phyloP scores from a whole-genome alignment of 2,329 filamentous ascomycete genomes.

The Chaetomium globosum region DNA sequence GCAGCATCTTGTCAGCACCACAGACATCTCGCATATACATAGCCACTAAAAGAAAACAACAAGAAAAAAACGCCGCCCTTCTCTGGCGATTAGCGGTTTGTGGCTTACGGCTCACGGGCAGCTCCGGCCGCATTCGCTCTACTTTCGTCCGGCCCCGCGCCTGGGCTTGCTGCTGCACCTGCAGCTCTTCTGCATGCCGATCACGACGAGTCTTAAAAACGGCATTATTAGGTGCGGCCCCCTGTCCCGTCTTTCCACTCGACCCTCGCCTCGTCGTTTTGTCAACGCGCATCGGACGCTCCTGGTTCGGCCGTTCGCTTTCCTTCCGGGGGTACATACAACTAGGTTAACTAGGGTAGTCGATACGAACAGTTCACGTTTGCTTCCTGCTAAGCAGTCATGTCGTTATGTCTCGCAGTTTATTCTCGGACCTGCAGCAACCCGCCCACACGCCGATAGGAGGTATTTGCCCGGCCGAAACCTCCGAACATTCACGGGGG shows the following conservation, averaged over 20 bases:
- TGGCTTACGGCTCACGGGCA: constrained; percentile 12
- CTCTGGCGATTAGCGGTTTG: constrained; percentile 9
- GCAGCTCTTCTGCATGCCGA: constrained; percentile 31
- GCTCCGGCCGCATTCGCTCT: not conserved
- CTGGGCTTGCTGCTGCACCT: constrained; percentile 17
- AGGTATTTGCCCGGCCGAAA: not conserved
- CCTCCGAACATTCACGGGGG: not conserved
- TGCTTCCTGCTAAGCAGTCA: not conserved
- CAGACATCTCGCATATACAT: constrained; percentile 11
- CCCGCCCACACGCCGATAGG: not conserved
- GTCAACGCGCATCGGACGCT: not conserved
- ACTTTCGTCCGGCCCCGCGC: not conserved
- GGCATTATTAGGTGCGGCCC: constrained; percentile 3
- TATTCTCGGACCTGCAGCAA: not conserved
- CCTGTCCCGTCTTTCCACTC: constrained; percentile 8
- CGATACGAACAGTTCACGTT: not conserved
- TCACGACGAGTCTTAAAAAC: constrained; percentile 23
- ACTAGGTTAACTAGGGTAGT: too few relatives aligned
- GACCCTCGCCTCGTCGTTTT: not conserved
- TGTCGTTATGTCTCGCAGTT: not conserved
- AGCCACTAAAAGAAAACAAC: not conserved
- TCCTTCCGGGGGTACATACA: not conserved
- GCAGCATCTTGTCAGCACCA: not conserved
- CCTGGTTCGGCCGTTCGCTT: not conserved
- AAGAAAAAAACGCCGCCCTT: constrained; percentile 12